These are phyloP conservation scores for Hypoxylon rubiginosum DNA, from an alignment of 2,329 filamentous ascomycete species.

Conservation along the genomic window DNA sequence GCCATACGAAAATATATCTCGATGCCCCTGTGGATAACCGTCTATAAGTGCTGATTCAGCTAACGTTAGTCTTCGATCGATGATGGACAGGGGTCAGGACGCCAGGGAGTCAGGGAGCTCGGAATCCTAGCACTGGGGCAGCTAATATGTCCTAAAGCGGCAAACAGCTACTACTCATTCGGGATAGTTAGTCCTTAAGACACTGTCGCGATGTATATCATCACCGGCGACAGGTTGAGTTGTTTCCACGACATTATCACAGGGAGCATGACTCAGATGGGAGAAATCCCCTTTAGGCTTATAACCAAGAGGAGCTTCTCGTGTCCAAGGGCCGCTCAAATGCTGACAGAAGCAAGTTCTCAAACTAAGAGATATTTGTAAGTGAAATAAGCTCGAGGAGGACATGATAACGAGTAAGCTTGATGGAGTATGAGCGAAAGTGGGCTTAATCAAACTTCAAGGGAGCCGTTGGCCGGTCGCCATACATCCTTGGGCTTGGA, in stretches of 20 bases:
- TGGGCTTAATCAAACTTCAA: constrained; percentile 17
- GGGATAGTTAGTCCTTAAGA: constrained; percentile 20
- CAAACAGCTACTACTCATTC: constrained; percentile 19
- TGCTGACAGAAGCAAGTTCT: constrained; percentile 7
- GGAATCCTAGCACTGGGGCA: constrained; percentile 19
- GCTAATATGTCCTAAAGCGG: constrained; percentile 26
- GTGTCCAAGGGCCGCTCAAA: not conserved
- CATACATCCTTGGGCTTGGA: constrained; percentile 11
- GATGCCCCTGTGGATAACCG: constrained; percentile 10
- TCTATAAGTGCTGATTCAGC: constrained; percentile 37
- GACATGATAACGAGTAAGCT: constrained; percentile 14
- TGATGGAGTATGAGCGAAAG: constrained; percentile 10
- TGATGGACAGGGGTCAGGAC: constrained; percentile 14
- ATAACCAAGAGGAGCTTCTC: constrained; percentile 7
- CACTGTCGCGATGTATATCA: not conserved
- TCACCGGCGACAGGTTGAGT: constrained; percentile 1
- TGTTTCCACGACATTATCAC: constrained; percentile 16
- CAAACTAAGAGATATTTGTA: constrained; percentile 17
- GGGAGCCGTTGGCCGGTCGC: not conserved
- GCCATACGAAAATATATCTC: constrained; percentile 4
- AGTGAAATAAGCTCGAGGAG: constrained; percentile 15
- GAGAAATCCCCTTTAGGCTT: constrained; percentile 5
- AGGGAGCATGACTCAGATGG: constrained; percentile 37
- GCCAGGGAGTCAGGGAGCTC: not conserved
- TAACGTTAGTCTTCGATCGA: constrained; percentile 27